These are phyloP conservation scores for Microdochium trichocladiopsis DNA, from an alignment of 2,329 filamentous ascomycete genomes.

Conservation along the genomic window DNA sequence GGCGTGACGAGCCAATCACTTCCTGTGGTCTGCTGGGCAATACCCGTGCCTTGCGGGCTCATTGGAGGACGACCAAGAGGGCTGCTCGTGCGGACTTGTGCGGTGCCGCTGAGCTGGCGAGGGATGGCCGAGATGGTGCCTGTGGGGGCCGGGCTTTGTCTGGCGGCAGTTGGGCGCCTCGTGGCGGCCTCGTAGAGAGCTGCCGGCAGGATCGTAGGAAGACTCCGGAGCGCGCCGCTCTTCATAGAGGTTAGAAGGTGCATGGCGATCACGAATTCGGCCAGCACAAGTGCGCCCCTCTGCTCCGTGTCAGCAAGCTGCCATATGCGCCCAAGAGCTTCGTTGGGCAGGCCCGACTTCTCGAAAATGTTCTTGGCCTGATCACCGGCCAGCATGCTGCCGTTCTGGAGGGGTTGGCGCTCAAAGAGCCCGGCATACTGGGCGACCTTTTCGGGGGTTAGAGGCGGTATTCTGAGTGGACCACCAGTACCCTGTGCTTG, in stretches of 20 bases:
- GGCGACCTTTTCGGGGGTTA: slow-evolving; percentile 80
- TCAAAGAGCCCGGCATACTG: slow-evolving; percentile 91
- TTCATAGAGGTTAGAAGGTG: slow-evolving; percentile 91
- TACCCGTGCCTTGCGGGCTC: slow-evolving; percentile 32
- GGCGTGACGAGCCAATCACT: slow-evolving; percentile 77
- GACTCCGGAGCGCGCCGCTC: slow-evolving; percentile 67
- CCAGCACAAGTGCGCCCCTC: slow-evolving; percentile 75
- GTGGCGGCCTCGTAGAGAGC: slow-evolving; percentile 87
- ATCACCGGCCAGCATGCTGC: slow-evolving; percentile 69
- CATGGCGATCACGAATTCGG: slow-evolving; percentile 98
- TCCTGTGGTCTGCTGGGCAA: slow-evolving; percentile 34
- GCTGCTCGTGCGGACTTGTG: slow-evolving; percentile 56
- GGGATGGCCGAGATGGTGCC: slow-evolving; percentile 61
- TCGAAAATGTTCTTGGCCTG: slow-evolving; percentile 93
- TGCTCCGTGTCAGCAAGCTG: slow-evolving; percentile 90
- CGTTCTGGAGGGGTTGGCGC: slow-evolving; percentile 72
- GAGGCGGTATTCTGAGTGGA: slow-evolving; percentile 78
- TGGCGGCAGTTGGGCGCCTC: slow-evolving; percentile 46
- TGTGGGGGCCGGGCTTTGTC: slow-evolving; percentile 44
- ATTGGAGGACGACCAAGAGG: slow-evolving; percentile 46
- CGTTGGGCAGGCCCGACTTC: slow-evolving; percentile 82
- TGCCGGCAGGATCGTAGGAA: slow-evolving; percentile 75
- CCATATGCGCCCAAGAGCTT: slow-evolving; percentile 92
- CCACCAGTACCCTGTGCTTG: slow-evolving; percentile 55
- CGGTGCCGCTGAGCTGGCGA: slow-evolving; percentile 70